These are phyloP conservation scores for Trichoderma hamatum DNA, from an alignment of 2,329 filamentous ascomycete species.

Conservation along the genomic window DNA sequence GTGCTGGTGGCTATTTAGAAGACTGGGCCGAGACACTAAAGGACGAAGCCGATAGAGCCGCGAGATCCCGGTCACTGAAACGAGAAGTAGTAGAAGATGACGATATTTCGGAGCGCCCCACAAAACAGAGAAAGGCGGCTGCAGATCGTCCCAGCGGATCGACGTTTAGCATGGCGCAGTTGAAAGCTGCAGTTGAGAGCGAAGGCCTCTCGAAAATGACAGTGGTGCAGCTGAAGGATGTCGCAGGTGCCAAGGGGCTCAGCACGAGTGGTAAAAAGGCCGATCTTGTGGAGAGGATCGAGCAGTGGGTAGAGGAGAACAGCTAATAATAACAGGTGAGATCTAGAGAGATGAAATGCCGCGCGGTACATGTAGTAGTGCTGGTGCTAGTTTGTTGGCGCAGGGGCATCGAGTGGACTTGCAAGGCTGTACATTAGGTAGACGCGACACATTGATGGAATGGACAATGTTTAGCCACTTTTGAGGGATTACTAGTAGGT, in stretches of 20 bases:
- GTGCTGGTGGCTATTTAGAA: slow-evolving; percentile 75
- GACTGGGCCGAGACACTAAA: slow-evolving; percentile 75
- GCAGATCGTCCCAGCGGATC: slow-evolving; percentile 41
- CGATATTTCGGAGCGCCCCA: slow-evolving; percentile 44
- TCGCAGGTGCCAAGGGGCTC: slow-evolving; percentile 52
- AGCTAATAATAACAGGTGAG: too few relatives aligned
- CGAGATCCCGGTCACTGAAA: slow-evolving; percentile 51
- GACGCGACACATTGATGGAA: neutral
- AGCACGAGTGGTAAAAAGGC: slow-evolving; percentile 56
- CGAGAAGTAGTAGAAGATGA: slow-evolving; percentile 53
- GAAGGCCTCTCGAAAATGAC: slow-evolving; percentile 57
- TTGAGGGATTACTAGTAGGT: neutral
- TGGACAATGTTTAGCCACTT: neutral
- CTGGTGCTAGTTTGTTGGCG: neutral
- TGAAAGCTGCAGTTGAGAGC: slow-evolving; percentile 49
- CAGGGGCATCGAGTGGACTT: neutral
- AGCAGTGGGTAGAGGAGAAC: slow-evolving; percentile 59
- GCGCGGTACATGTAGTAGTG: neutral
- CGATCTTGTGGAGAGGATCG: slow-evolving; percentile 58
- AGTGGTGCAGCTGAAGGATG: slow-evolving; percentile 55
- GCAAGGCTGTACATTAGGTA: too few relatives aligned
- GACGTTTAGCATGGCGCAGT: slow-evolving; percentile 49
- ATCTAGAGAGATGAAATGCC: neutral
- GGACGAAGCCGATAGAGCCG: slow-evolving; percentile 49
- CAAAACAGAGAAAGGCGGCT: slow-evolving; percentile 50